Evolutionary conservation across 176 grass and related monocot species (phyloP), one percentile per base, ranked within the genome.

Genomic region (Luzula sylvatica): DNA sequence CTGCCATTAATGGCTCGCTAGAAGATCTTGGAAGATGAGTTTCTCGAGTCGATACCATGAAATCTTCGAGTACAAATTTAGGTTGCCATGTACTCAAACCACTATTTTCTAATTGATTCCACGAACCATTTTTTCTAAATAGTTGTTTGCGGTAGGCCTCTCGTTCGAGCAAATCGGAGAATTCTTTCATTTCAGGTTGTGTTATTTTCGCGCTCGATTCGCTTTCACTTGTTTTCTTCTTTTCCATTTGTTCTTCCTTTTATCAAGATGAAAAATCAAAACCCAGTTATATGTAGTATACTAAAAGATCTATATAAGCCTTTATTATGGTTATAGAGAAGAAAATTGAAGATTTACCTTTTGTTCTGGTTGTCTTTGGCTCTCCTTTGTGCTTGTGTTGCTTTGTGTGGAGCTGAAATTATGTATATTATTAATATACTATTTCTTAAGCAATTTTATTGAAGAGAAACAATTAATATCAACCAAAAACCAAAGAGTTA

Each of bases 1-100:
- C 24, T 38, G 38, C 45, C 15, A 41, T 42, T 51, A 21, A 26
- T 22, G 29, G 49, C n/a, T 54, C 38, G 7, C 43, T 48, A 40
- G 21, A 26, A 71, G 26, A 46, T 68, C 52, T 46, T 32, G 27
- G 38, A 38, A 58, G 41, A 45, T 58, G 53, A 23, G n/a, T 48
- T 20, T 21, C 28, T 62, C 61, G 43, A 29, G 55, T 15, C 26
- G 59, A 6, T 23, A 26, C 11, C 46, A 7, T 40, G 50, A 73
- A 73, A 46, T 73, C 70, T 41, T 73, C 70, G 1, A 49, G 40
- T 38, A 55, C 38, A 65, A 73, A 73, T 56, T 56, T 71, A 15
- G 54, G 54, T 35, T 56, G 14, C 70, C 70, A 73, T n/a, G 50
- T 9, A 11, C 23, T 16, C 1, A 25, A 7, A 4, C 2, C 38